These are phyloP conservation scores for Cercospora sesami DNA, from an alignment of 2,329 filamentous ascomycete species.

Conservation along the genomic window DNA sequence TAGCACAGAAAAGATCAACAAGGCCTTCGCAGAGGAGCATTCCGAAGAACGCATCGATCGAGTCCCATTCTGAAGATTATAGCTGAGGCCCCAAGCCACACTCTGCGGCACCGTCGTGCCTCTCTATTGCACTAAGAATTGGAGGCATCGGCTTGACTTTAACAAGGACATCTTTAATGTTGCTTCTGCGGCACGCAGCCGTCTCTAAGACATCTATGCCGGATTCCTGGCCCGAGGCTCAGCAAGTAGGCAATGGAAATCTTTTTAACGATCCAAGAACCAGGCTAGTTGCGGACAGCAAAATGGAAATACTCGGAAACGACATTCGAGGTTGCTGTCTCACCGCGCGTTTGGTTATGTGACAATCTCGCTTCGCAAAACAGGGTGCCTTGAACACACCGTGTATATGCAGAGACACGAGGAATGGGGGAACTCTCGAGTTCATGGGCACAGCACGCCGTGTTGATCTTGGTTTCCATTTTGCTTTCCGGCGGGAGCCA, in stretches of 20 bases:
- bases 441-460: too few species aligned
- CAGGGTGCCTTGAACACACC: too few species aligned
- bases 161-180: not conserved
- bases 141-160: not conserved
- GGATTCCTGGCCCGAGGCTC: not conserved
- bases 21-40: constrained; percentile 21
- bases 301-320: too few species aligned
- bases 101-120: not conserved
- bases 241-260: not conserved
- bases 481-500: not conserved
- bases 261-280: not conserved
- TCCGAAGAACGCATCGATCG: constrained; percentile 27
- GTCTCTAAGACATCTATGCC: not conserved
- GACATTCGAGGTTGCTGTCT: too few species aligned
- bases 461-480: too few species aligned
- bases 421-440: too few species aligned
- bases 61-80: not conserved
- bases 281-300: too few species aligned
- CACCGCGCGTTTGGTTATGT: too few species aligned
- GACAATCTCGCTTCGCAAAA: too few species aligned
- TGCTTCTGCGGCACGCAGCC: not conserved
- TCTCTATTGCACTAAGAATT: not conserved
- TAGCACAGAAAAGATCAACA: constrained; percentile 21
- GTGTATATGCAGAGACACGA: too few species aligned
- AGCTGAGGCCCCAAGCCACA: not conserved